Conservation (phyloP, 2,329 filamentous ascomycete genomes). For the Coniochaeta sp. region DNA sequence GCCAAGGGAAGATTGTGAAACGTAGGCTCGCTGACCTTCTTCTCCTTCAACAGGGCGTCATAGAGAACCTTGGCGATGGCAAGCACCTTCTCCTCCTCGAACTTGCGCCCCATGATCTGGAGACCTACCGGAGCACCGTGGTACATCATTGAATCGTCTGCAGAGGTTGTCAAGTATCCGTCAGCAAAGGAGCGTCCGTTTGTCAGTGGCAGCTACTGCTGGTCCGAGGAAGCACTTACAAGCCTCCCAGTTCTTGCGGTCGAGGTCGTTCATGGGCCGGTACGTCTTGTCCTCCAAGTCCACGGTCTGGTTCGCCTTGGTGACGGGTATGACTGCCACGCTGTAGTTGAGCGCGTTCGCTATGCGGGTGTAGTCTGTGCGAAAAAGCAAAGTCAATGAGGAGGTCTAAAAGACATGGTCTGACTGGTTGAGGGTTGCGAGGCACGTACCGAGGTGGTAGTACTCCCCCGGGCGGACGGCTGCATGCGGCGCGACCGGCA, state of each 20-base stretch:
- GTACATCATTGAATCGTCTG: constrained; percentile 40
- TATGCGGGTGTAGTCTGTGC: constrained; percentile 6
- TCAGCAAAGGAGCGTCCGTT: background rate
- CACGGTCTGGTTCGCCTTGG: constrained; percentile 39
- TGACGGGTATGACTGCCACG: constrained; percentile 46
- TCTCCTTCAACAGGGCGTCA: constrained; percentile 10
- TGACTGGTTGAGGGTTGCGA: background rate
- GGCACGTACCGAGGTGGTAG: constrained; percentile 19
- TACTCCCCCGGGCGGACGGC: constrained; percentile 39
- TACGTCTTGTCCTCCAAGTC: constrained; percentile 33
- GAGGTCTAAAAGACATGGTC: too few relatives aligned
- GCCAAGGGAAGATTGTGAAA: too few relatives aligned
- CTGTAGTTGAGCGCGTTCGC: constrained; percentile 53
- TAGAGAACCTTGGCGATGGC: constrained; percentile 28
- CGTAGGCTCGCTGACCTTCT: background rate
- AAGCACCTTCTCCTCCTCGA: constrained; percentile 43
- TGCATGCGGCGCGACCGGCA: constrained; percentile 40
- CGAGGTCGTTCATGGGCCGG: constrained; percentile 30
- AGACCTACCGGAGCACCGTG: constrained; percentile 38
- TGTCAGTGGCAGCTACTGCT: too few relatives aligned
- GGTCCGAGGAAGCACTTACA: constrained; percentile 32
- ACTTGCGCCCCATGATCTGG: constrained; percentile 39
- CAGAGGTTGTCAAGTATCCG: background rate
- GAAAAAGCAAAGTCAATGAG: background rate
- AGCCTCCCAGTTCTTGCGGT: constrained; percentile 34